A percentile compares a stretch with the other conserved stretches of the same genome.
Conservation (phyloP, 2,329 filamentous ascomycete genomes). For the Fusarium globosum region DNA sequence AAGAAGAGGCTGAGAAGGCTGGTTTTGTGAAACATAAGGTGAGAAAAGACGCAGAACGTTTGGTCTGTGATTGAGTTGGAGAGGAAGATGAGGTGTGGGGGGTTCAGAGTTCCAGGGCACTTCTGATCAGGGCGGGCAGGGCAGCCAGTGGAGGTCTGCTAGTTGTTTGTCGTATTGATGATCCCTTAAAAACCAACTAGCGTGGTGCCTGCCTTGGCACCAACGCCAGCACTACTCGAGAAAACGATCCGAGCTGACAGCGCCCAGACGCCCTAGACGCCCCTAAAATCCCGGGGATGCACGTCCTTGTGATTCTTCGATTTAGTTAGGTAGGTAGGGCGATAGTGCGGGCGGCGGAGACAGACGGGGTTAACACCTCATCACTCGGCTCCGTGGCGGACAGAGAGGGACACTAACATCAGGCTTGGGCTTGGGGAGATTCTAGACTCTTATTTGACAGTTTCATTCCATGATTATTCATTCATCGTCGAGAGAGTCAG, state of each 20-base stretch:
- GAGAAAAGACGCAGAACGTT: constrained; percentile 22
- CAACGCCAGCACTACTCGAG: constrained; percentile 5
- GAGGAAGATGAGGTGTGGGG: neutral
- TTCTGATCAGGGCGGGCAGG: neutral
- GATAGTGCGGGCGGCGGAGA: constrained; percentile 7
- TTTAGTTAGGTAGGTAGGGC: constrained; percentile 2
- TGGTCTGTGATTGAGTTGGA: constrained; percentile 19
- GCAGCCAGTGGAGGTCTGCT: neutral
- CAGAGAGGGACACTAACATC: neutral
- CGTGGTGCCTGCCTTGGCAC: constrained; percentile 27
- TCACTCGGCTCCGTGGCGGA: neutral
- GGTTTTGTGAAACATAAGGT: constrained; percentile 33
- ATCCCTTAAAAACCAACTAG: constrained; percentile 12
- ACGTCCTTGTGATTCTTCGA: constrained; percentile 1
- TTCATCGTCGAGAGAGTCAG: constrained; percentile 20
- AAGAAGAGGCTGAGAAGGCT: constrained; percentile 35
- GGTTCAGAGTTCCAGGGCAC: neutral
- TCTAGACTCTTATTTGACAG: constrained; percentile 10
- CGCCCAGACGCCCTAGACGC: neutral
- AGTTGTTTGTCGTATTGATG: constrained; percentile 23
- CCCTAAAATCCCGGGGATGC: constrained; percentile 21
- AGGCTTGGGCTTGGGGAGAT: neutral
- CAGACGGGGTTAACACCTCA: neutral
- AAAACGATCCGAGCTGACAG: constrained; percentile 21
- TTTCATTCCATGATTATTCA: constrained; percentile 21